Conservation (phyloP, 345 rosid genomes). For the Eucalyptus globulus region DNA sequence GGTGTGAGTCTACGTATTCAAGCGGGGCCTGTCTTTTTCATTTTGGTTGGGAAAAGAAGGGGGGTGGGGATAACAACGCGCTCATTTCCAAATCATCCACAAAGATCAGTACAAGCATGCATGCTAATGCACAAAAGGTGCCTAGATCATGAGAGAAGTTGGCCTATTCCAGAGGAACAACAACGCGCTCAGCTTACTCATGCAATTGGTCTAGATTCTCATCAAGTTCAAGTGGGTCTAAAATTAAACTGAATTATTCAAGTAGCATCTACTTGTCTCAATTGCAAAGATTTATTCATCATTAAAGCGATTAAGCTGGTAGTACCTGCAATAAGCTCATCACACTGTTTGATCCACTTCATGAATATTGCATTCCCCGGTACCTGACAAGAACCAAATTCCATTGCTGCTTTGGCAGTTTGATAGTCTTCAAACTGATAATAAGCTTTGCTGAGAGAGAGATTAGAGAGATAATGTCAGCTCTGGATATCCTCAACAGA, state of each 20-base stretch:
- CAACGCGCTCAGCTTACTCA: background rate
- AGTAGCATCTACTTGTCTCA: background rate
- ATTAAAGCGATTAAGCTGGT: background rate
- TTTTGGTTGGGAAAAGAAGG: background rate
- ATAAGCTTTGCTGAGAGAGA: slow-evolving; percentile 49
- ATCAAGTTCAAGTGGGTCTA: background rate
- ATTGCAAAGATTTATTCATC: background rate
- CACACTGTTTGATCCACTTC: slow-evolving; percentile 57
- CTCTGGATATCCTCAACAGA: background rate
- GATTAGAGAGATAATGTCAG: background rate
- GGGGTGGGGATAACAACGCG: background rate
- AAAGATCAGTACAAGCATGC: background rate
- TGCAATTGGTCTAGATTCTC: background rate
- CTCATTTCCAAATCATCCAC: background rate
- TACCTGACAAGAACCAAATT: slow-evolving; percentile 42
- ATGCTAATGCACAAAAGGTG: background rate
- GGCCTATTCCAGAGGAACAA: background rate
- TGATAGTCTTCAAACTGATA: slow-evolving; percentile 77
- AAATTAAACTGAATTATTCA: background rate
- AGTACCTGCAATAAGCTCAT: slow-evolving; percentile 39
- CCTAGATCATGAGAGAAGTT: background rate
- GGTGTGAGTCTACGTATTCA: background rate
- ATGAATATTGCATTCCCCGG: slow-evolving; percentile 49
- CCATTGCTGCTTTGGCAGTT: slow-evolving; percentile 73
- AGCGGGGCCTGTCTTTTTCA: background rate